A percentile compares a stretch with the other conserved stretches of the same genome.
These are phyloP conservation scores for Exutisphaerella laricina DNA, from an alignment of 2,329 filamentous ascomycete genomes.

Conservation along the genomic window DNA sequence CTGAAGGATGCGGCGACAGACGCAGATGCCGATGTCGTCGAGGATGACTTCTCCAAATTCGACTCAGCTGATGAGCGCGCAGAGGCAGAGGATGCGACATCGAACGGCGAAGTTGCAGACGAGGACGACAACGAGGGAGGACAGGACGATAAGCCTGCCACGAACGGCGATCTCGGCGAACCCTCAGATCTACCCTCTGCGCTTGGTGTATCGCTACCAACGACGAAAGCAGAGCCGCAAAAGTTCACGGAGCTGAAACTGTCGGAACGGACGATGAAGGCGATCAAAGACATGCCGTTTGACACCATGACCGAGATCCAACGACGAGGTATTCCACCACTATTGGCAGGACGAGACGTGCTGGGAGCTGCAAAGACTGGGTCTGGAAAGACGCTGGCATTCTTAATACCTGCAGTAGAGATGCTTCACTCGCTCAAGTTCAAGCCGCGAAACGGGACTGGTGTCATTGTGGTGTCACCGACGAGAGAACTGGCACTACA, in stretches of 20 bases:
- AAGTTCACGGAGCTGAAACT: conserved; percentile 78
- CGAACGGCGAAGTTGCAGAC: conserved; percentile 33
- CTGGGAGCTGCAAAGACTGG: conserved; percentile 94
- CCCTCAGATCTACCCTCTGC: conserved; percentile 49
- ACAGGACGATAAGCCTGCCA: conserved; percentile 20
- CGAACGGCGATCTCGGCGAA: conserved; percentile 32
- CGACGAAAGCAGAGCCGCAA: conserved; percentile 56
- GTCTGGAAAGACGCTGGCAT: conserved; percentile 91
- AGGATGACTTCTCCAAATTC: conserved; percentile 35
- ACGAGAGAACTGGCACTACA: conserved; percentile 92
- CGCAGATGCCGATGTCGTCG: conserved; percentile 13
- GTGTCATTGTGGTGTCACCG: conserved; percentile 86
- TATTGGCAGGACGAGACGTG: conserved; percentile 84
- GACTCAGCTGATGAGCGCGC: conserved; percentile 26
- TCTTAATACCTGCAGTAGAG: conserved; percentile 89
- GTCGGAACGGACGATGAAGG: conserved; percentile 81
- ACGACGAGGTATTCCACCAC: conserved; percentile 74
- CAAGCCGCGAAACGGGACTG: conserved; percentile 89
- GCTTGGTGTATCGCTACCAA: conserved; percentile 53
- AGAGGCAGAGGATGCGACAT: conserved; percentile 26
- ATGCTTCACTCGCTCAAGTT: conserved; percentile 86
- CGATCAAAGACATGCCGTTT: conserved; percentile 87
- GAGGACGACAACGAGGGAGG: conserved; percentile 30
- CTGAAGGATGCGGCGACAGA: conserved; percentile 24
- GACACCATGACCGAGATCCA: conserved; percentile 96